Conservation (phyloP, 805 yeast genomes). For the Schwanniomyces polymorphus region DNA sequence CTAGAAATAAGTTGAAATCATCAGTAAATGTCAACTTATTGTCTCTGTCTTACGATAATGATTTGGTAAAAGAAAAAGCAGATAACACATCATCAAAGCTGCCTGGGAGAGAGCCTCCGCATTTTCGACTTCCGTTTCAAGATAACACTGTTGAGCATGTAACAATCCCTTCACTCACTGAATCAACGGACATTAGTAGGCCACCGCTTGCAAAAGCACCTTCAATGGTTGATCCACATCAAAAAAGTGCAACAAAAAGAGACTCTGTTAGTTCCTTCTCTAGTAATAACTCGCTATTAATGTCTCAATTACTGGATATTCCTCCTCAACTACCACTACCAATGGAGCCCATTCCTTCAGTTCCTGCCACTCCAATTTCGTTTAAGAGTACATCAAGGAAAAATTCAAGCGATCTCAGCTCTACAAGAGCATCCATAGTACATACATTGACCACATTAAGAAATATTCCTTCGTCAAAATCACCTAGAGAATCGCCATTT, state of each 20-base stretch:
- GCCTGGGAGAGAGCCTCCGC: constrained; percentile 42
- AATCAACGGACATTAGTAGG: neutral
- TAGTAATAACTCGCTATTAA: constrained; percentile 23
- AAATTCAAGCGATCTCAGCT: constrained; percentile 34
- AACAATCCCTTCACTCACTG: constrained; percentile 1
- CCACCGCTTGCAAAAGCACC: constrained; percentile 5
- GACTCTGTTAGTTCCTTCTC: constrained; percentile 22
- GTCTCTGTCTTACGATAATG: constrained; percentile 9
- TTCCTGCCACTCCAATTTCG: constrained; percentile 34
- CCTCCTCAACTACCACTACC: constrained; percentile 65
- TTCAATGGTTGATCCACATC: constrained; percentile 27
- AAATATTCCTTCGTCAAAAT: constrained; percentile 32
- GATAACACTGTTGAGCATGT: constrained; percentile 27
- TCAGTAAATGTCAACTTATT: constrained; percentile 10
- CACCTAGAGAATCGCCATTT: constrained; percentile 40
- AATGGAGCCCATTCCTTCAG: constrained; percentile 46
- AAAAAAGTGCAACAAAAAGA: constrained; percentile 10
- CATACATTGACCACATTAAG: constrained; percentile 41
- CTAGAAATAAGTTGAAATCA: constrained; percentile 8
- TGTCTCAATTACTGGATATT: constrained; percentile 37
- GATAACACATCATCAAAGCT: constrained; percentile 19
- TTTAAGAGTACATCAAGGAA: constrained; percentile 36
- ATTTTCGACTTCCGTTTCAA: constrained; percentile 71
- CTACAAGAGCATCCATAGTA: constrained; percentile 41
- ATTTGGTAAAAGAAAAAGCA: constrained; percentile 10